Conservation (phyloP, 2,329 filamentous ascomycete genomes). For the Calonectria pauciramosa region DNA sequence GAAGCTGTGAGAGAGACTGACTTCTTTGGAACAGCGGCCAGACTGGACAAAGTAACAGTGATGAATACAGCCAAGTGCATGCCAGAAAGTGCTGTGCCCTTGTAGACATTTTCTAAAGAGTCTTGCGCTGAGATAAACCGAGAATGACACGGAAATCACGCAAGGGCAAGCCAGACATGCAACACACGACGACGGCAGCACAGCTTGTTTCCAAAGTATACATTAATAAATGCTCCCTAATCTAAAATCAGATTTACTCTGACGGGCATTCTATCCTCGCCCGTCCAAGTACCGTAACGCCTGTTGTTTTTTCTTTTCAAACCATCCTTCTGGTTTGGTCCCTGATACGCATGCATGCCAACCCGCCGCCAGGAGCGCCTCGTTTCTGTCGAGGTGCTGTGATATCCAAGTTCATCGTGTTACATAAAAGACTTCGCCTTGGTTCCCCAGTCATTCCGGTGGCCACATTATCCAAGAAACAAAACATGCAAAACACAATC, state of each 20-base stretch:
- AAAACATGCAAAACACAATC: neutral
- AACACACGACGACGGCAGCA: neutral
- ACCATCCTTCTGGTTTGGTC: conserved; percentile 10
- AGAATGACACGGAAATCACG: neutral
- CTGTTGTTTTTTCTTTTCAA: conserved; percentile 4
- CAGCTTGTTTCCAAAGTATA: neutral
- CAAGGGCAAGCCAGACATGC: neutral
- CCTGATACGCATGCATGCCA: conserved; percentile 19
- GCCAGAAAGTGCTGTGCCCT: too few species aligned
- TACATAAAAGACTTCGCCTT: conserved; percentile 1
- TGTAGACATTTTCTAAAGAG: too few species aligned
- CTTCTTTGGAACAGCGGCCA: too few species aligned
- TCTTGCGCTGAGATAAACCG: too few species aligned
- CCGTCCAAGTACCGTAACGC: conserved; percentile 18
- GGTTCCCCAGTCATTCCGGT: neutral
- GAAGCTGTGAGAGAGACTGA: too few species aligned
- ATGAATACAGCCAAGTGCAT: neutral
- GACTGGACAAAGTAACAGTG: neutral
- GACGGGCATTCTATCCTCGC: conserved; percentile 11
- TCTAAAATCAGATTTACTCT: conserved; percentile 6
- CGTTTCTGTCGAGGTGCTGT: neutral
- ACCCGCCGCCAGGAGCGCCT: conserved; percentile 5
- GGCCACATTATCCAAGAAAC: neutral
- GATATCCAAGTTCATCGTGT: conserved; percentile 4
- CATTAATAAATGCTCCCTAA: conserved; percentile 14